phyloP scores from a whole-genome alignment of 176 grass and related monocot species.

The Aegilops sharonensis region DNA sequence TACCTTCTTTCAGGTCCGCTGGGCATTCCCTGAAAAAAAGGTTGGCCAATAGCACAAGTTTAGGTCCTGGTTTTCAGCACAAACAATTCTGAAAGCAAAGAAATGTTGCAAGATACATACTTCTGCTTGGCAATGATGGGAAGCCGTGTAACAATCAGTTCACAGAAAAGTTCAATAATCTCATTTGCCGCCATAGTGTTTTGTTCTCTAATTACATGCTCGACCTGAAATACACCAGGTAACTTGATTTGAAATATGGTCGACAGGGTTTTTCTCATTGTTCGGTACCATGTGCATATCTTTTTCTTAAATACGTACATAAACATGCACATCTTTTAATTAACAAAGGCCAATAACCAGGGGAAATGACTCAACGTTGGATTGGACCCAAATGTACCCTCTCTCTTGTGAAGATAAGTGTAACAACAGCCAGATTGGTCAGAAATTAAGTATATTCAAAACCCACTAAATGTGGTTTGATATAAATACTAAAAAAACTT shows the following conservation, averaged over 20 bases:
- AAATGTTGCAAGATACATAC: conserved; percentile 39
- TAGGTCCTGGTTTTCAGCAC: conserved; percentile 14
- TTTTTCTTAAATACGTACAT: neutral
- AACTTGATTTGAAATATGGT: neutral
- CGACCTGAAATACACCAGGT: conserved; percentile 56
- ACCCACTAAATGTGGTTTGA: neutral
- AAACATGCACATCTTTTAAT: neutral
- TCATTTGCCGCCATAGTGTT: conserved; percentile 88
- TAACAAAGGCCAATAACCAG: neutral
- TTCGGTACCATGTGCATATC: neutral
- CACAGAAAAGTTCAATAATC: conserved; percentile 93
- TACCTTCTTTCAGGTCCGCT: conserved; percentile 93
- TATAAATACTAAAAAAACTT: neutral
- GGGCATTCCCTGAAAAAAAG: conserved; percentile 73
- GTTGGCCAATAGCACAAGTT: neutral
- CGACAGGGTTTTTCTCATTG: neutral
- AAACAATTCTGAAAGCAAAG: neutral
- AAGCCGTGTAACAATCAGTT: conserved; percentile 81
- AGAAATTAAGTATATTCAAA: neutral
- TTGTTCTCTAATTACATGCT: conserved; percentile 98
- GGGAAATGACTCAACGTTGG: neutral
- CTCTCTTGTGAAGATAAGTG: too few species aligned
- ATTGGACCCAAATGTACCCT: neutral
- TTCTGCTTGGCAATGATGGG: conserved; percentile 86
- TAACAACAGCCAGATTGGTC: neutral